Evolutionary conservation across 768 basidiomycete species (phyloP).

Genomic region (Pisolithus orientalis): DNA sequence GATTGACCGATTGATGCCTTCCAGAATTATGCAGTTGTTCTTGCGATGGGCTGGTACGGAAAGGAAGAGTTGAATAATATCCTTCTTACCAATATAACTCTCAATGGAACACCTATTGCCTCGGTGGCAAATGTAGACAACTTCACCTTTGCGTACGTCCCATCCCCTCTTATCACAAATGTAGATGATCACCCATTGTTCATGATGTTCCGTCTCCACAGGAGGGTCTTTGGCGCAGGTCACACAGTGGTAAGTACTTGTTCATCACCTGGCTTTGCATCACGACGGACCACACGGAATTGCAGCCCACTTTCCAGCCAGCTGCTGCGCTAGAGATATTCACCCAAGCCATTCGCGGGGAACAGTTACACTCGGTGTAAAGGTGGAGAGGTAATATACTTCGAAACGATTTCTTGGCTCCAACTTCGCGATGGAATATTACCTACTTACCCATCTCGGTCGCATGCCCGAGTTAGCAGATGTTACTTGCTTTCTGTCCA

Average conservation of each 20-base stretch:
- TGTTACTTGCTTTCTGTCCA: too few species aligned
- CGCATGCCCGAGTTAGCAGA: too few species aligned
- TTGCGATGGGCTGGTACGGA: constrained; percentile 44
- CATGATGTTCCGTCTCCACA: constrained; percentile 12
- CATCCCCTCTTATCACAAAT: neutral
- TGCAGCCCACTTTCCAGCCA: constrained; percentile 58
- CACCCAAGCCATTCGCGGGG: constrained; percentile 43
- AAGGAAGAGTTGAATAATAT: constrained; percentile 33
- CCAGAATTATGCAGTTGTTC: constrained; percentile 30
- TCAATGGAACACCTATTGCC: constrained; percentile 45
- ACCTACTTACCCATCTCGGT: too few species aligned
- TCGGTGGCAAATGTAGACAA: constrained; percentile 60
- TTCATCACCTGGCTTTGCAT: neutral
- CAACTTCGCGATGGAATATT: too few species aligned
- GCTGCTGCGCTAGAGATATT: constrained; percentile 53
- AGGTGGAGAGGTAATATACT: neutral
- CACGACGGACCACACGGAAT: neutral
- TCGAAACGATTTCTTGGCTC: neutral
- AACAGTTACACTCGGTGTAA: constrained; percentile 49
- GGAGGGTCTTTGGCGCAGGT: constrained; percentile 51
- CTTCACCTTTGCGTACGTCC: constrained; percentile 59
- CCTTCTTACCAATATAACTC: constrained; percentile 49
- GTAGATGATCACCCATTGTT: neutral
- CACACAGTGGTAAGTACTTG: constrained; percentile 53
- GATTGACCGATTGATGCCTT: neutral